A percentile compares a stretch with the other conserved stretches of the same genome.
Conservation (phyloP, 805 yeast genomes). For the Blastobotrys terrestris region DNA sequence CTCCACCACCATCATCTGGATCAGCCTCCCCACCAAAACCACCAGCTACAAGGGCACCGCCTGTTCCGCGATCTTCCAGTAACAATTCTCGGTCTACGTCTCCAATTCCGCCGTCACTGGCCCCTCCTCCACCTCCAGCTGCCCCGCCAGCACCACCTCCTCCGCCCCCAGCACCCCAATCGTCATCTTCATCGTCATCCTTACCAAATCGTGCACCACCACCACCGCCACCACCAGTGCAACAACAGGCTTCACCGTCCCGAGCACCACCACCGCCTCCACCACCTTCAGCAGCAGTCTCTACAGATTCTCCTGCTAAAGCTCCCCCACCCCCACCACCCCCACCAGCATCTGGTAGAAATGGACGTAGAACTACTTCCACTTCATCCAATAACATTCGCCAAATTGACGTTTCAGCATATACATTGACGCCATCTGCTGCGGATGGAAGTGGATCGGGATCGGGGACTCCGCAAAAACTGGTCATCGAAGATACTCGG, state of each 20-base stretch:
- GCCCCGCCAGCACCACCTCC: constrained; percentile 13
- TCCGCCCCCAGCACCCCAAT: constrained; percentile 13
- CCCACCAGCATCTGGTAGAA: constrained; percentile 12
- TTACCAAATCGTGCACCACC: constrained; percentile 17
- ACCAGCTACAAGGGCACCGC: constrained; percentile 15
- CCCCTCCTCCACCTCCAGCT: constrained; percentile 19
- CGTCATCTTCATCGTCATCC: constrained; percentile 26
- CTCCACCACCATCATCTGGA: constrained; percentile 22
- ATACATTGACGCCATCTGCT: constrained; percentile 45
- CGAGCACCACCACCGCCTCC: constrained; percentile 26
- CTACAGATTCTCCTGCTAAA: constrained; percentile 23
- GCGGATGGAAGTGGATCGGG: constrained; percentile 16
- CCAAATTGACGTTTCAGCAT: constrained; percentile 57
- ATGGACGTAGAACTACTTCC: constrained; percentile 22
- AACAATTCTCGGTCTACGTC: constrained; percentile 8
- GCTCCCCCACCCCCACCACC: constrained; percentile 23
- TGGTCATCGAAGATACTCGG: constrained; percentile 63
- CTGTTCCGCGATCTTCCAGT: constrained; percentile 8
- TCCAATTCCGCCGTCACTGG: constrained; percentile 5
- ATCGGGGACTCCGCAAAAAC: constrained; percentile 6
- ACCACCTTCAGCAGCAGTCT: constrained; percentile 23
- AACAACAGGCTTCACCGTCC: constrained; percentile 11
- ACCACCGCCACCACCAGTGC: constrained; percentile 24
- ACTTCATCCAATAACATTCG: constrained; percentile 33
- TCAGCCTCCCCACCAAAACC: constrained; percentile 18